phyloP scores from a whole-genome alignment of 176 grass and related monocot species.

The Musa acuminata region DNA sequence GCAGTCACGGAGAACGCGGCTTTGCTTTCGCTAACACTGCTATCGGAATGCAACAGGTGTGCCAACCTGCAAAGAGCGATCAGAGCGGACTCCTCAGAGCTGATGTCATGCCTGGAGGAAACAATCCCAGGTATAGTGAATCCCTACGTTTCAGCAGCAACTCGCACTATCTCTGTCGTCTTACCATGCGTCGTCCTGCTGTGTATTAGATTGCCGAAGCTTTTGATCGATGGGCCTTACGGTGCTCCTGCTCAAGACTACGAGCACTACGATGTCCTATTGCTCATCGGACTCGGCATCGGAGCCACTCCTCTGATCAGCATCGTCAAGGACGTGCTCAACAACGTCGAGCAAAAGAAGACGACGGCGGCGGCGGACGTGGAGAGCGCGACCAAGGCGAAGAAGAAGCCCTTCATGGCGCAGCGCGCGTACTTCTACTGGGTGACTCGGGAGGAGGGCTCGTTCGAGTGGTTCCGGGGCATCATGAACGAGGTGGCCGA shows the following conservation, averaged over 20 bases:
- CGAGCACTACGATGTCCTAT: slow-evolving; percentile 87
- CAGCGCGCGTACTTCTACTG: slow-evolving; percentile 89
- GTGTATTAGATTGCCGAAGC: slow-evolving; percentile 42
- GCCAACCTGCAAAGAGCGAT: slow-evolving; percentile 40
- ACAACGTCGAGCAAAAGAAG: slow-evolving; percentile 43
- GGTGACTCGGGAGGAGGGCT: slow-evolving; percentile 78
- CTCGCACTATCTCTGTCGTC: too few relatives aligned
- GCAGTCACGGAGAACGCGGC: too few relatives aligned
- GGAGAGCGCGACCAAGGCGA: not conserved
- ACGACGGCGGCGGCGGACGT: not conserved
- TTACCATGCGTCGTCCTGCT: too few relatives aligned
- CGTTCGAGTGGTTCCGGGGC: slow-evolving; percentile 94
- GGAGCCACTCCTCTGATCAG: slow-evolving; percentile 86
- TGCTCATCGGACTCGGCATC: slow-evolving; percentile 93
- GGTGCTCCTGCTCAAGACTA: slow-evolving; percentile 95
- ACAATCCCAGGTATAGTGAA: slow-evolving; percentile 21
- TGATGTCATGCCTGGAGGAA: slow-evolving; percentile 34
- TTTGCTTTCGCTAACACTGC: too few relatives aligned
- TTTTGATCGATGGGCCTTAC: slow-evolving; percentile 84
- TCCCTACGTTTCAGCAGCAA: not conserved
- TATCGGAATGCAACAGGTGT: slow-evolving; percentile 30
- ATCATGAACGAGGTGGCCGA: slow-evolving; percentile 92
- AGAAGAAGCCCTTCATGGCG: slow-evolving; percentile 42
- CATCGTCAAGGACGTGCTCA: slow-evolving; percentile 93
- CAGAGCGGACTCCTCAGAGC: slow-evolving; percentile 69